Percentiles rank a stretch among this genome's conserved stretches.
Evolutionary conservation across 805 yeast genomes (phyloP).

Genomic region (Huiozyma naganishii): DNA sequence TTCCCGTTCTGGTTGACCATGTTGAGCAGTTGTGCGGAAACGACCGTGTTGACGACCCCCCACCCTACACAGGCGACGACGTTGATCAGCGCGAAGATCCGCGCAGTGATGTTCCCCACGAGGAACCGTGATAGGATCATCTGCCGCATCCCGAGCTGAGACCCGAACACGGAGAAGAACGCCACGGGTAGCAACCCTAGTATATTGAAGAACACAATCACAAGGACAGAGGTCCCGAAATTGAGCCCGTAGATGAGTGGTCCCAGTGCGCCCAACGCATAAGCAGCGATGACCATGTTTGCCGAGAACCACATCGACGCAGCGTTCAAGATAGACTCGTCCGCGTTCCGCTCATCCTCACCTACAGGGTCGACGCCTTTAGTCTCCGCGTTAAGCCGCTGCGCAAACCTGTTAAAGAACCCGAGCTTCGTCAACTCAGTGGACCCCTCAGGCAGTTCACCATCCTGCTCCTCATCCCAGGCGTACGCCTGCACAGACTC

Average conservation of each 20-base stretch:
- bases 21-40: conserved; percentile 73
- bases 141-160: conserved; percentile 78
- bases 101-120: conserved; percentile 63
- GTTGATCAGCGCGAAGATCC: conserved; percentile 69
- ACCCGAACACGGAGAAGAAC: conserved; percentile 72
- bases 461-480: conserved; percentile 1
- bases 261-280: conserved; percentile 65
- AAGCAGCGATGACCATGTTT: conserved; percentile 76
- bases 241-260: conserved; percentile 52
- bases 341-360: conserved; percentile 65
- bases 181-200: conserved; percentile 75
- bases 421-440: conserved; percentile 11
- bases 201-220: conserved; percentile 10
- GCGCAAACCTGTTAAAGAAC: conserved; percentile 14
- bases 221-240: conserved; percentile 12
- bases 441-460: conserved; percentile 6
- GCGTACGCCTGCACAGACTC: conserved; percentile 24
- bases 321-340: conserved; percentile 52
- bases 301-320: conserved; percentile 89
- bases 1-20: conserved; percentile 48
- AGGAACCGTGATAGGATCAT: conserved; percentile 71
- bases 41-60: conserved; percentile 88
- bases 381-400: conserved; percentile 37
- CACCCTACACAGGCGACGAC: conserved; percentile 85
- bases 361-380: conserved; percentile 75